phyloP scores from a whole-genome alignment of 768 basidiomycete species.

The Hypholoma sublateritium region DNA sequence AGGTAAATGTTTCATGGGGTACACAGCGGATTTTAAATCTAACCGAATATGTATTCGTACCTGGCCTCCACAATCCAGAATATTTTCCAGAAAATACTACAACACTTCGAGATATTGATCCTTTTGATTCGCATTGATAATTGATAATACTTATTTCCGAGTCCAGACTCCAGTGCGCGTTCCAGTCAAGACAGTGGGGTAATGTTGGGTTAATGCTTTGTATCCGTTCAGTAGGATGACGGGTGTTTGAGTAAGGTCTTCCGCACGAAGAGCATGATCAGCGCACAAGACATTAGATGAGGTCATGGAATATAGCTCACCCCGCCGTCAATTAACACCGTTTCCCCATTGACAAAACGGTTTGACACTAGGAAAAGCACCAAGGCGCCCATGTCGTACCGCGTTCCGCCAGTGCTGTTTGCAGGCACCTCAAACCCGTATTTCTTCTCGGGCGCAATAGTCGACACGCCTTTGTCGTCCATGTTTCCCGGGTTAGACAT shows the following conservation, averaged over 20 bases:
- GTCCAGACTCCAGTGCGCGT: no score
- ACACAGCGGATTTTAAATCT: no score
- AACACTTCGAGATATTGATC: no score
- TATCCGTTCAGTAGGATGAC: neutral
- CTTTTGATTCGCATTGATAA: no score
- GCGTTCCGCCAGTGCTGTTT: neutral
- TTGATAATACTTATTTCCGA: no score
- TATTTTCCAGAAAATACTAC: no score
- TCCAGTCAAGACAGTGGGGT: neutral
- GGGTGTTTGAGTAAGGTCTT: conserved; percentile 3
- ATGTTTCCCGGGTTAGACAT: conserved; percentile 6
- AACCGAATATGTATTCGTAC: no score
- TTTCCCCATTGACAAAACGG: conserved; percentile 8
- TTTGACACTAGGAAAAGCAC: conserved; percentile 7
- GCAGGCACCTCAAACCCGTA: conserved; percentile 1
- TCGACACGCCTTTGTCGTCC: neutral
- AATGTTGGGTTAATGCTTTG: neutral
- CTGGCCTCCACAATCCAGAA: no score
- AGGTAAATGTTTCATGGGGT: no score
- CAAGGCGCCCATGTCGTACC: conserved; percentile 5
- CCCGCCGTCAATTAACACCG: conserved; percentile 7
- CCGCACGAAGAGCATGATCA: neutral
- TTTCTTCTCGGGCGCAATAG: neutral
- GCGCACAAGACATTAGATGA: neutral
- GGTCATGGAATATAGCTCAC: neutral